Evolutionary conservation across 495 filamentous ascomycete genomes (phyloP), one percentile per base, ranked within the genome.

Genomic region (Penicillium malachiteum): DNA sequence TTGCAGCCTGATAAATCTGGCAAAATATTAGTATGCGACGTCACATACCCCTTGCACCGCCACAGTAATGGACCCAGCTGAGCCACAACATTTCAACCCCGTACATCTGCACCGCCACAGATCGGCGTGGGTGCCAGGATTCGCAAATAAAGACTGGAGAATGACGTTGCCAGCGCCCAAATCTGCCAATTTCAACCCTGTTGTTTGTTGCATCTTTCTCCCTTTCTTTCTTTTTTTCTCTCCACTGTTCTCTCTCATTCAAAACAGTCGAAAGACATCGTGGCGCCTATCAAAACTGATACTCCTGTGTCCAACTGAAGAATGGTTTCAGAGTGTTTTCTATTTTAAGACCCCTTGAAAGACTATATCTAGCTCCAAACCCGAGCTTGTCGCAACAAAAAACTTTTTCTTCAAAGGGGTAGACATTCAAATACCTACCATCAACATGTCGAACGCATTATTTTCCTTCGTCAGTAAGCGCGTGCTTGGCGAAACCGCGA

Each of bases 401-500:
- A 1, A 38, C 9, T 30, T 30, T 7, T n/a, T 8, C 10, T 42
- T 34, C 50, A 21, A 8, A 35, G 11, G 3, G 26, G 9, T 18
- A 40, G 7, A 48, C n/a, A 26, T 32, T 3, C 30, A 48, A 48
- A 21, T 5, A 4, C 41, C 13, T 45, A 52, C 10, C 5, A n/a
- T 21, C 39, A 55, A 7, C 31, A 86, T 87, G 84, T 76, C 84
- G 26, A 67, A 71, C 39, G 48, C 76, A 35, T 60, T 87, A 1
- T 72, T 74, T 18, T 83, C 80, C 47, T 67, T 87, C 38, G 74
- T 90, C 40, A 77, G 80, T 58, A 87, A 89, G 66, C 84, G 75
- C 59, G 81, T 91, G 47, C 74, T 90, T 26, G 84, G 79, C 31
- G 87, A 89, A 66, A 80, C 81, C 10, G 70, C 81, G 14, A 74